phyloP scores from a whole-genome alignment of 140 eudicot species.

The Ambrosia hybrid region DNA sequence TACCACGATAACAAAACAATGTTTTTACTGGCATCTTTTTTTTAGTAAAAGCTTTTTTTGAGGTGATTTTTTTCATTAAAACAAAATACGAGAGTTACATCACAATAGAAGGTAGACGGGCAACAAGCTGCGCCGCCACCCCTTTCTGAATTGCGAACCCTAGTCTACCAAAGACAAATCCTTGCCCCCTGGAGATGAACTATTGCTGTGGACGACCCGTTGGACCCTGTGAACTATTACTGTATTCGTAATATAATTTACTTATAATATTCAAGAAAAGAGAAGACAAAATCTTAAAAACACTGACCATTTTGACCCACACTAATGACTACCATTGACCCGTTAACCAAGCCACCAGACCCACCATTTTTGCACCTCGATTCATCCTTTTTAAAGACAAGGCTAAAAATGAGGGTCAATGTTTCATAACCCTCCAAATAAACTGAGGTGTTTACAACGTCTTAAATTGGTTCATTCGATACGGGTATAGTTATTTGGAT shows the following conservation, averaged over 20 bases:
- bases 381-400: neutral
- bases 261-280: neutral
- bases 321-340: neutral
- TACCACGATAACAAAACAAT: neutral
- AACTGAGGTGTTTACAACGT: neutral
- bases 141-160: no score
- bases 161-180: no score
- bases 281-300: neutral
- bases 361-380: neutral
- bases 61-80: no score
- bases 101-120: no score
- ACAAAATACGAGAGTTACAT: no score
- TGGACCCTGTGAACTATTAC: no score
- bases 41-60: no score
- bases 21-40: neutral
- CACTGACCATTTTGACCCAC: neutral
- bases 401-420: neutral
- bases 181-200: no score
- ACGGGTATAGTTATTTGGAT: no score
- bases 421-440: neutral
- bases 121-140: no score
- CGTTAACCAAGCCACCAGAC: neutral
- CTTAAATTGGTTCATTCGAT: neutral
- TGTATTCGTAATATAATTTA: no score
- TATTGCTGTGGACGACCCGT: no score